Conservation (phyloP, 495 filamentous ascomycete species). For the Antarctomyces pellizariae region DNA sequence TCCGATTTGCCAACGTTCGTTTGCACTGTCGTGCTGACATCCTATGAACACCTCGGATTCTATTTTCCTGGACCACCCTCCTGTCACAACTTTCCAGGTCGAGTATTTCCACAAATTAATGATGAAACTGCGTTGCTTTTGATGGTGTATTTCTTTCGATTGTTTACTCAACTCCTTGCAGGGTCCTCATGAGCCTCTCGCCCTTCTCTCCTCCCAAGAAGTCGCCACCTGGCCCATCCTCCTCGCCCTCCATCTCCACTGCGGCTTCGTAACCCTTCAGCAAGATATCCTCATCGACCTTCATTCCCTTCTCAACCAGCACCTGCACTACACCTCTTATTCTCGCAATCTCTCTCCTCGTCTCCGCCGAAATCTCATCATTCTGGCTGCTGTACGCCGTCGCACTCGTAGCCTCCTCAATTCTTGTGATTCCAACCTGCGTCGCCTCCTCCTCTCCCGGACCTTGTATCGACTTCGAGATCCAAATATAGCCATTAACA, state of each 20-base stretch:
- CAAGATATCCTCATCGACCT: constrained; percentile 84
- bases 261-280: constrained; percentile 58
- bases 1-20: no score
- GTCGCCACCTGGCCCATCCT: constrained; percentile 22
- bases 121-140: no score
- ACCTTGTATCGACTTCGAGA: constrained; percentile 43
- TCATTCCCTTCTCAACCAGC: constrained; percentile 53
- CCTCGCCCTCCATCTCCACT: constrained; percentile 35
- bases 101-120: no score
- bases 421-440: constrained; percentile 48
- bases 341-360: constrained; percentile 70
- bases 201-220: constrained; percentile 58
- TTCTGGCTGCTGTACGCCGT: constrained; percentile 78
- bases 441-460: constrained; percentile 16
- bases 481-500: constrained; percentile 92
- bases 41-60: no score
- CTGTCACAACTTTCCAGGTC: no score
- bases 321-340: constrained; percentile 56
- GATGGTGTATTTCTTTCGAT: no score
- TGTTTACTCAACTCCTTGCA: constrained; percentile 18
- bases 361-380: constrained; percentile 47
- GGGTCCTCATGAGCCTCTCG: constrained; percentile 35
- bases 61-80: no score
- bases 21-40: no score
- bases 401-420: constrained; percentile 56